These are phyloP conservation scores for Phytophthora idaei DNA, from an alignment of 352 stramenopile species.

Conservation along the genomic window DNA sequence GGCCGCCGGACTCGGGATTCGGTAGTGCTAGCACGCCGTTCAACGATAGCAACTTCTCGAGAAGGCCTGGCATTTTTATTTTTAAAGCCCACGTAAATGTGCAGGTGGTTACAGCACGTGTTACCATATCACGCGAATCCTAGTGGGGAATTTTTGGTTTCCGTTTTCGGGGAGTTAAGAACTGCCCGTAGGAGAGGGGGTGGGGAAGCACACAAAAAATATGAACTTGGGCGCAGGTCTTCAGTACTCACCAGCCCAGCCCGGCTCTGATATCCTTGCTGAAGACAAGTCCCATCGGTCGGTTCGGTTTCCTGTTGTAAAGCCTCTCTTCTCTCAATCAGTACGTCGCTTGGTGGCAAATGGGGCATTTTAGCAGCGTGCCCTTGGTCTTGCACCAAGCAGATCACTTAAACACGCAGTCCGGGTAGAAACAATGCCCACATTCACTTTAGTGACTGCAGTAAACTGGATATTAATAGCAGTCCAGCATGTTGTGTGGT, in stretches of 20 bases:
- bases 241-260: too few species aligned
- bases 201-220: too few species aligned
- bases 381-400: slow-evolving; percentile 10
- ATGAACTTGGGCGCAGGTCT: too few species aligned
- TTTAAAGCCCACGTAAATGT: too few species aligned
- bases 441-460: not conserved
- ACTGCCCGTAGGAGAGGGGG: too few species aligned
- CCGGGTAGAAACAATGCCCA: slow-evolving; percentile 16
- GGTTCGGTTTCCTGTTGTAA: not conserved
- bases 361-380: slow-evolving; percentile 3
- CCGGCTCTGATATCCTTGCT: too few species aligned
- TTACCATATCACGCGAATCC: too few species aligned
- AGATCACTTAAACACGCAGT: slow-evolving; percentile 4
- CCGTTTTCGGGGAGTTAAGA: too few species aligned
- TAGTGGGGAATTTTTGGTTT: too few species aligned
- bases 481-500: slow-evolving; percentile 6
- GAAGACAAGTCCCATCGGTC: too few species aligned
- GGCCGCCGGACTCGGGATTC: not conserved
- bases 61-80: slow-evolving; percentile 7
- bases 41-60: slow-evolving; percentile 7
- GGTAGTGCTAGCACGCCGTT: slow-evolving; percentile 1
- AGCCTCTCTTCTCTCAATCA: not conserved
- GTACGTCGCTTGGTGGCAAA: slow-evolving; percentile 7
- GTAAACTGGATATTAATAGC: not conserved
- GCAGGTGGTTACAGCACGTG: too few species aligned